phyloP scores from a whole-genome alignment of 2,329 filamentous ascomycete species.

The Rutstroemia sp. region DNA sequence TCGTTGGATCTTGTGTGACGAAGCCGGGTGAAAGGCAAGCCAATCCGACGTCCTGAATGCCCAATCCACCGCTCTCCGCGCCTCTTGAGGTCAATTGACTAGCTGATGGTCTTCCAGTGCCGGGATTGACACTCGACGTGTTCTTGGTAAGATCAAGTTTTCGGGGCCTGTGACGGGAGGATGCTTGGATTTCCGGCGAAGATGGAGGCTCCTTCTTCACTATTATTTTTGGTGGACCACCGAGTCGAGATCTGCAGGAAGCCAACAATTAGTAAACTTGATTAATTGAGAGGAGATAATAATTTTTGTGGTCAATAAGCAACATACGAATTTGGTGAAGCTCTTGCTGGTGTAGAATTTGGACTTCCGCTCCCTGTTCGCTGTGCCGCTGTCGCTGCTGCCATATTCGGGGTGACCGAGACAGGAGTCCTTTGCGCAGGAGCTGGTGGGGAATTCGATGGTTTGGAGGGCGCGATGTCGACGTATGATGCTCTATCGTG shows the following conservation, averaged over 20 bases:
- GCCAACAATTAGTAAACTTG: slow-evolving; percentile 13
- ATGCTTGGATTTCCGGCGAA: slow-evolving; percentile 68
- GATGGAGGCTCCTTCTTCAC: slow-evolving; percentile 88
- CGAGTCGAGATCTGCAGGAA: slow-evolving; percentile 43
- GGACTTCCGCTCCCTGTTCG: slow-evolving; percentile 50
- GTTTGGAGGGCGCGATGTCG: slow-evolving; percentile 36
- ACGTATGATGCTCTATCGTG: slow-evolving; percentile 55
- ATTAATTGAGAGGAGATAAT: not conserved
- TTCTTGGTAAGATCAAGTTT: slow-evolving; percentile 71
- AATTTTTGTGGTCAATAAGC: not conserved
- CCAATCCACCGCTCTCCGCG: slow-evolving; percentile 57
- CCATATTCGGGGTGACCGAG: slow-evolving; percentile 35
- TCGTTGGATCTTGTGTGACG: slow-evolving; percentile 89
- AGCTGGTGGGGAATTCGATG: slow-evolving; percentile 26
- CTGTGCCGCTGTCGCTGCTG: slow-evolving; percentile 33
- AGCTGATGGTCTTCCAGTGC: slow-evolving; percentile 61
- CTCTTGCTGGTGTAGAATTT: slow-evolving; percentile 40
- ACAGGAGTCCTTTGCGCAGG: slow-evolving; percentile 23
- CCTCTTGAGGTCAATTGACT: slow-evolving; percentile 61
- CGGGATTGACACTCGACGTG: slow-evolving; percentile 40
- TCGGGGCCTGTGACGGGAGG: slow-evolving; percentile 64
- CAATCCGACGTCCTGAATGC: slow-evolving; percentile 86
- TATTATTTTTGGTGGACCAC: slow-evolving; percentile 65
- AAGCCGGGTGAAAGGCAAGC: slow-evolving; percentile 95
- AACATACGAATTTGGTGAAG: slow-evolving; percentile 55